Percentiles rank a stretch among this genome's conserved stretches.
phyloP scores from a whole-genome alignment of 768 basidiomycete genomes.

The Hygrocybe coccinea region DNA sequence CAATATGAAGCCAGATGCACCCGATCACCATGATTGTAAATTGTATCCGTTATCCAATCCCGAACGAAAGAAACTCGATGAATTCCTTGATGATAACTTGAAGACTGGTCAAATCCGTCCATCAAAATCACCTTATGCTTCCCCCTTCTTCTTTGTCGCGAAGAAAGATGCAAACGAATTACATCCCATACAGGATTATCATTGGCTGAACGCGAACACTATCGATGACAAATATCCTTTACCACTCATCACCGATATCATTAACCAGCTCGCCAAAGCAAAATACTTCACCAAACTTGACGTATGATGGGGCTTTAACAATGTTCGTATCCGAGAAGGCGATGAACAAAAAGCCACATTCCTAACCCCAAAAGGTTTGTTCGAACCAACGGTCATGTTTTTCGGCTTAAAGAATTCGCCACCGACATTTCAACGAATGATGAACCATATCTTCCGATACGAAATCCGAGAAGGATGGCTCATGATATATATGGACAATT shows the following conservation, averaged over 20 bases:
- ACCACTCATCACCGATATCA: conserved; percentile 27
- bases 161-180: conserved; percentile 25
- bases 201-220: conserved; percentile 31
- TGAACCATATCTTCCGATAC: conserved; percentile 16
- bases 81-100: conserved; percentile 28
- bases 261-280: conserved; percentile 23
- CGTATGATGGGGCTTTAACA: conserved; percentile 26
- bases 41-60: conserved; percentile 15
- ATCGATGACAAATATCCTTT: conserved; percentile 35
- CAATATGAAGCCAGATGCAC: conserved; percentile 24
- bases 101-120: conserved; percentile 19
- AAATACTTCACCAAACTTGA: conserved; percentile 35
- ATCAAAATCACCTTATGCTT: conserved; percentile 22
- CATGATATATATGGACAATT: conserved; percentile 41
- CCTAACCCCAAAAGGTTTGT: conserved; percentile 4
- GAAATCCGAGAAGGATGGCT: conserved; percentile 25
- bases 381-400: conserved; percentile 13
- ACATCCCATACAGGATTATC: conserved; percentile 34
- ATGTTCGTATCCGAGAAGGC: conserved; percentile 4
- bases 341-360: conserved; percentile 13
- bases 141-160: conserved; percentile 23
- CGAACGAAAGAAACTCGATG: conserved; percentile 28
- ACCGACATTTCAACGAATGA: conserved; percentile 17
- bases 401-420: conserved; percentile 21
- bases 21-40: no score